Conservation (phyloP, 306 rosid genomes). For the Castanea sativa region DNA sequence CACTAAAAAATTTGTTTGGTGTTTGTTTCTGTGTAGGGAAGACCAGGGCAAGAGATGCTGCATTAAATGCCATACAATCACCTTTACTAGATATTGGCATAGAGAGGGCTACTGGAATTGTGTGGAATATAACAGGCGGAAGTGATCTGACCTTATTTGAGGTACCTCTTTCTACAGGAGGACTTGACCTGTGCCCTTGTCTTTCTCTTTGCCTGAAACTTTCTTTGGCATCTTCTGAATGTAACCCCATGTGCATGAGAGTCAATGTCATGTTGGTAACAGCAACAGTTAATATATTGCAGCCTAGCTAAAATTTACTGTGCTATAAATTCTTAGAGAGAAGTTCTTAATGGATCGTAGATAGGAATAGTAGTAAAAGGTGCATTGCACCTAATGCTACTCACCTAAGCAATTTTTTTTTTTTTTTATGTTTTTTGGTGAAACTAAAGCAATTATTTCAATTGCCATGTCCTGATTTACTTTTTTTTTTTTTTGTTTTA, state of each 20-base stretch:
- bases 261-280: neutral
- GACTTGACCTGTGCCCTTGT: neutral
- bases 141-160: constrained; percentile 89
- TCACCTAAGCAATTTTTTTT: neutral
- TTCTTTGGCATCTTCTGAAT: neutral
- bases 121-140: constrained; percentile 99
- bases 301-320: neutral
- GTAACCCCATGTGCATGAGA: neutral
- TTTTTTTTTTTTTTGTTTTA: too few relatives aligned
- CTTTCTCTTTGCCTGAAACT: neutral
- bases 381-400: neutral
- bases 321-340: neutral
- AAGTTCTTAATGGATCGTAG: neutral
- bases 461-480: neutral
- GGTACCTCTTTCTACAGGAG: constrained; percentile 43
- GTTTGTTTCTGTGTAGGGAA: constrained; percentile 62
- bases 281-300: neutral
- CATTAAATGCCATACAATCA: constrained; percentile 97
- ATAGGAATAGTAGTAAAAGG: neutral
- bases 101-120: constrained; percentile 99
- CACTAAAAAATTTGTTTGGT: constrained; percentile 17
- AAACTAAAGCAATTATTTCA: neutral
- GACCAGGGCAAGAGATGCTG: constrained; percentile 99
- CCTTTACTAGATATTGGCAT: constrained; percentile 96
- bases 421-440: too few relatives aligned